Evolutionary conservation across 2,329 filamentous ascomycete species (phyloP), one percentile per base, ranked within the genome.

Genomic region (Aspergillus puulaauensis): DNA sequence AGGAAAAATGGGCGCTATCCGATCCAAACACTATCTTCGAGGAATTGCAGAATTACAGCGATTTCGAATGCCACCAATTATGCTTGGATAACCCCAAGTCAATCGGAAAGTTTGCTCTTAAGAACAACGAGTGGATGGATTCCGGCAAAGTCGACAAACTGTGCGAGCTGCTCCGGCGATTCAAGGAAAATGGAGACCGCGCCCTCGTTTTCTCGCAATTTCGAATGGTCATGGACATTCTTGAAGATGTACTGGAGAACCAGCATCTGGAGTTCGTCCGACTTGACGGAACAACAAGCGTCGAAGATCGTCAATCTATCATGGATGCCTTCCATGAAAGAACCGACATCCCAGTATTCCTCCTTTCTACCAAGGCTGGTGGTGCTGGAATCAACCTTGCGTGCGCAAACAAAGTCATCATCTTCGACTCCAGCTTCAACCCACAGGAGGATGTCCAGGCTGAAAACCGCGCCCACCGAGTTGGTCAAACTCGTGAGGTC

Each of bases 401-500:
- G 7, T 90, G 90, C 37, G 95, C 95, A 4, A 98, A 98, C 79
- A 98, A 97, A 76, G 93, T 99, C 66, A 86, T 99, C 75, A 95
- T 99, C 68, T 97, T 98, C 72, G 95, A 99, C 75, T 90, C 90
- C 62, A 91, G 88, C n/a, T 96, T 97, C 78, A 99, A 99, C 67
- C 95, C 95, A 0, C 95, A 99, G 71, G 93, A 98, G 66, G 95
- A 99, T 70, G 87, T 96, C n/a, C 95, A 99, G 73, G 95, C 95
- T 0, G 95, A 98, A 79, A 98, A 99, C 73, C 88, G 95, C 17
- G 95, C 95, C 0, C 95, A 99, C 76, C 89, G 95, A 14, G 90
- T 99, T 8, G 95, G 95, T 0, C 95, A 99, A 79, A 93, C 85
- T 31, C 82, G 90, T 15, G 89, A 93, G 37, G 95, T 99, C 1